Conservation (phyloP, 305 asterid species). For the Fraxinus angustifolia region DNA sequence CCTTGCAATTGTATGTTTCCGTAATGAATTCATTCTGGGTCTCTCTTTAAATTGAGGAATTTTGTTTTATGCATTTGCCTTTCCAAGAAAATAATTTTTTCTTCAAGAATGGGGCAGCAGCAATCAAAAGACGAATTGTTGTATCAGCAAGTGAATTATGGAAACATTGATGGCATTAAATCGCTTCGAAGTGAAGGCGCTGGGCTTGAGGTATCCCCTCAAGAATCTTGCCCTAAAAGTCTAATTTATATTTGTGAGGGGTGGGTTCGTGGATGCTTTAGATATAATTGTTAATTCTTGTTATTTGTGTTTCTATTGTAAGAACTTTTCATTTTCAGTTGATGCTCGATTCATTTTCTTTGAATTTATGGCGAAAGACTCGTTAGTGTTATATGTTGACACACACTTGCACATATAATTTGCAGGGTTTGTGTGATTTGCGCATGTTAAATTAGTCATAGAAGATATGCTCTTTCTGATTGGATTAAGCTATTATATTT, state of each 20-base stretch:
- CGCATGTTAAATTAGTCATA: background rate
- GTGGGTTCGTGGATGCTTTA: background rate
- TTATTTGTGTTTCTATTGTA: background rate
- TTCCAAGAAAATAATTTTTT: background rate
- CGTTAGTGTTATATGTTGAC: background rate
- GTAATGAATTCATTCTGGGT: background rate
- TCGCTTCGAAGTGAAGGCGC: slow-evolving; percentile 81
- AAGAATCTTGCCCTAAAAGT: background rate
- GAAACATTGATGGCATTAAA: slow-evolving; percentile 72
- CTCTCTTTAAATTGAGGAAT: background rate
- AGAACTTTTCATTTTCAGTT: background rate
- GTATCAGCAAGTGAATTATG: slow-evolving; percentile 70
- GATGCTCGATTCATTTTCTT: background rate
- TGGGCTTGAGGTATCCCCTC: slow-evolving; percentile 69
- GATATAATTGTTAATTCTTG: background rate
- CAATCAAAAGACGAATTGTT: slow-evolving; percentile 77
- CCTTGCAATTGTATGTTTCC: background rate
- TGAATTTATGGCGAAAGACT: background rate
- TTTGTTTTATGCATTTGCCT: background rate
- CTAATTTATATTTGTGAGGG: background rate
- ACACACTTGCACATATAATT: background rate
- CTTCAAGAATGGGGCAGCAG: slow-evolving; percentile 63
- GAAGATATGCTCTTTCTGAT: background rate
- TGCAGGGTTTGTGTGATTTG: background rate
- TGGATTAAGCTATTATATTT: background rate